Conservation (phyloP, 148 eudicot species). For the Dianthus caryophyllus region DNA sequence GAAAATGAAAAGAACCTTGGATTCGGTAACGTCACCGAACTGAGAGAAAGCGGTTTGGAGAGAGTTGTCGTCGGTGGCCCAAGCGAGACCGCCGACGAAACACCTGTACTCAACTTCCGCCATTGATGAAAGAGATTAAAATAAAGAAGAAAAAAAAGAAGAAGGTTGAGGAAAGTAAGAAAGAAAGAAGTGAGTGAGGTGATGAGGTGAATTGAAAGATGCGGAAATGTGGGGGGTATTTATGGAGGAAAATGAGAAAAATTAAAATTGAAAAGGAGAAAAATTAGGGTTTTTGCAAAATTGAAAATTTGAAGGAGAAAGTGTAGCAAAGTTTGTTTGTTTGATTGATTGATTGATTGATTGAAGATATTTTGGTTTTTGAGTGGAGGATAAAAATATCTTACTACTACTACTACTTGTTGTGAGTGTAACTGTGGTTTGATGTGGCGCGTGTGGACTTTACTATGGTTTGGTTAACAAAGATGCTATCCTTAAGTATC, state of each 20-base stretch:
- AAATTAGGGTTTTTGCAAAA: conserved; percentile 30
- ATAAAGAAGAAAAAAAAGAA: background rate
- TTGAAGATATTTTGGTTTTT: no score
- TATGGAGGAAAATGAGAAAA: background rate
- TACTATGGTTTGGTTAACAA: conserved; percentile 10
- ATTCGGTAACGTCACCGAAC: conserved; percentile 60
- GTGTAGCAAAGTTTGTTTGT: no score
- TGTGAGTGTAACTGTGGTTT: conserved; percentile 7
- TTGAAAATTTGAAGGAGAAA: no score
- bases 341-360: no score
- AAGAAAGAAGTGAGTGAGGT: background rate
- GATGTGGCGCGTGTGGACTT: background rate
- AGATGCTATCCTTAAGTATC: conserved; percentile 4
- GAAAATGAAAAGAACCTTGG: conserved; percentile 65
- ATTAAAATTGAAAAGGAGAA: no score
- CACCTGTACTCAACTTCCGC: conserved; percentile 75
- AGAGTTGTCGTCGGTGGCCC: conserved; percentile 71
- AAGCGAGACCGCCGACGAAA: conserved; percentile 91
- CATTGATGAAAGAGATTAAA: conserved; percentile 3
- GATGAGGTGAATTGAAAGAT: no score
- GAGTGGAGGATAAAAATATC: background rate
- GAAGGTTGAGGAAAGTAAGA: background rate
- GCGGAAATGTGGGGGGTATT: background rate
- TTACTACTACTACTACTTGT: no score
- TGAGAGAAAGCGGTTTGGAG: conserved; percentile 53